Evolutionary conservation across 23 red algal genomes (phyloP), one percentile per base, ranked within the genome.

Genomic region (Chondrus crispus): DNA sequence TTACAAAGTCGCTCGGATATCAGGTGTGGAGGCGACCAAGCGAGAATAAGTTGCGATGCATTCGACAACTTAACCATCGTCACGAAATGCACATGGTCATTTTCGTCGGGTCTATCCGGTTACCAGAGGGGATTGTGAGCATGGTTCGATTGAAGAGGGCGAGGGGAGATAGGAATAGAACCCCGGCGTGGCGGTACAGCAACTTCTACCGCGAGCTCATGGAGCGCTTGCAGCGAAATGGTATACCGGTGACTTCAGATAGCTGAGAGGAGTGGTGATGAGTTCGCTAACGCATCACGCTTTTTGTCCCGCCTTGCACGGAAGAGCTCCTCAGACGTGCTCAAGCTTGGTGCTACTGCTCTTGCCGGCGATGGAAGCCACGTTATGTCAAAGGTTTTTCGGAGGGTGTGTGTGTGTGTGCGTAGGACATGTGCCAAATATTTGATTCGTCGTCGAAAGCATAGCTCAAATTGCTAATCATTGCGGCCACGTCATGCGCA

Each of bases 1-100:
- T 90, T 9, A 14, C 72, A 32, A 90, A 77, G 69, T n/a, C 24
- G 30, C 55, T 90, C 50, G 45, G 72, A 40, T 90, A 79, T 46
- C 46, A 90, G 20, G 87, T 90, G 4, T 64, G 52, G 87, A 64
- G 87, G 14, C 72, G 87, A 9, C 64, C 87, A 11, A 73, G 87
- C 24, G 87, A 90, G 43, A 90, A 90, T 46, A 90, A 90, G 87
- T 50, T 90, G 32, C 44, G 87, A 6, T 90, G 87, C 45, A 53
- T 90, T 8, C 43, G 87, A 1, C 9, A 19, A 5, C 29, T 90
- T 22, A 75, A 64, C 5, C 24, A 80, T 24, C 24, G 64, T 12
- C 72, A 78, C 42, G 68, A 90, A 26, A 90, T 90, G 87, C 87
- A 90, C 37, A 62, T 80, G 19, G 71, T 90, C 3, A 36, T 90